A percentile compares a stretch with the other conserved stretches of the same genome.
Conservation (phyloP, 2,329 filamentous ascomycete genomes). For the Nectriaceae sp. region DNA sequence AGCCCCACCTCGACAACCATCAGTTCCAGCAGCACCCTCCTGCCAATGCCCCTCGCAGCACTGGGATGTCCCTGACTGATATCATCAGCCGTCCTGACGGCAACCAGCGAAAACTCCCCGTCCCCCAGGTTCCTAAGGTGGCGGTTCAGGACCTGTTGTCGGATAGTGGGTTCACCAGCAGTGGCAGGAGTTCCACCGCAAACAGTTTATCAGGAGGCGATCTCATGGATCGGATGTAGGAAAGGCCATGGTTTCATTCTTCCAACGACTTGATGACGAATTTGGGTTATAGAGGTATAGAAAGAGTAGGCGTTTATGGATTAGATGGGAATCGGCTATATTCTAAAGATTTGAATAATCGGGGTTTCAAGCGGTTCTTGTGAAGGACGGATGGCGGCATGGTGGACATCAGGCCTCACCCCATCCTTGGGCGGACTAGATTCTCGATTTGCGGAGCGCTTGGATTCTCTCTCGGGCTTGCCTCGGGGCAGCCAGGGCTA, state of each 20-base stretch:
- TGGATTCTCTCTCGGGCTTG: conserved; percentile 34
- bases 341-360: conserved; percentile 24
- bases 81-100: conserved; percentile 91
- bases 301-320: conserved; percentile 41
- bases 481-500: conserved; percentile 27
- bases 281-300: conserved; percentile 42
- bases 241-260: conserved; percentile 25
- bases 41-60: conserved; percentile 52
- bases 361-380: conserved; percentile 28
- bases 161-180: conserved; percentile 66
- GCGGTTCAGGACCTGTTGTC: conserved; percentile 83
- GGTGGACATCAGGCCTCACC: conserved; percentile 11
- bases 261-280: conserved; percentile 40
- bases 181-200: conserved; percentile 74
- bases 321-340: conserved; percentile 29
- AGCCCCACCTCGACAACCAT: conserved; percentile 53
- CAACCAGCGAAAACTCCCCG: conserved; percentile 85
- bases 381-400: conserved; percentile 17
- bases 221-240: conserved; percentile 57
- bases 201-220: conserved; percentile 78
- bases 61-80: conserved; percentile 81
- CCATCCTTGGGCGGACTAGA: conserved; percentile 25
- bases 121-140: conserved; percentile 88
- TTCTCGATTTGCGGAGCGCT: conserved; percentile 31
- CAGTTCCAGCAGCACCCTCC: conserved; percentile 51